phyloP scores from a whole-genome alignment of 768 basidiomycete species.

The Collybia sordida region DNA sequence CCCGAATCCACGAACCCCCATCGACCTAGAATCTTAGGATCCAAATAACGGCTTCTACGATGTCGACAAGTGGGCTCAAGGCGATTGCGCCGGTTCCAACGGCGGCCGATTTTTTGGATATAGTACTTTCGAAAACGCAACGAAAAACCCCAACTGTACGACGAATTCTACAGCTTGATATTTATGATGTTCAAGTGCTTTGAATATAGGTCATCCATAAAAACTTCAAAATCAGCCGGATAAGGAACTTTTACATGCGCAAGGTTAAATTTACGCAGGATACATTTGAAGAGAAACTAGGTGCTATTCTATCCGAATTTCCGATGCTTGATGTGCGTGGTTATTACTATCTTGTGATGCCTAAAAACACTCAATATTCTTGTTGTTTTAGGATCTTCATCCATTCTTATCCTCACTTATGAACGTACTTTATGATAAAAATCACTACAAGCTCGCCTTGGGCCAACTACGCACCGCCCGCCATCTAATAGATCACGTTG shows the following conservation, averaged over 20 bases:
- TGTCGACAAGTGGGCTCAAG: constrained; percentile 91
- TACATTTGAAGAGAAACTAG: constrained; percentile 93
- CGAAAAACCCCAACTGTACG: constrained; percentile 93
- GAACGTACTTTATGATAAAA: constrained; percentile 99
- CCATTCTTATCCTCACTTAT: constrained; percentile 94
- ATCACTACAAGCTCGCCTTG: constrained; percentile 98
- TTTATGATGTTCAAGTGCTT: not conserved
- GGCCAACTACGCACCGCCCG: constrained; percentile 95
- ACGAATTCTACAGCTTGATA: constrained; percentile 2
- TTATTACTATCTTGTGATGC: not conserved
- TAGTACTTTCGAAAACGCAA: constrained; percentile 91
- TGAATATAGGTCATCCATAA: constrained; percentile 87
- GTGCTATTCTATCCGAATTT: constrained; percentile 92
- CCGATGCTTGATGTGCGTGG: constrained; percentile 90
- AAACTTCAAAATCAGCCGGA: constrained; percentile 99
- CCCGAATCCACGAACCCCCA: no score
- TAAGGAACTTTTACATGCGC: constrained; percentile 98
- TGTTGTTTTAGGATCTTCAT: constrained; percentile 70
- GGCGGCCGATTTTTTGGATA: constrained; percentile 91
- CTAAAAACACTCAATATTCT: constrained; percentile 22
- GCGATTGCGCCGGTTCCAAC: constrained; percentile 99
- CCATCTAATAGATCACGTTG: constrained; percentile 96
- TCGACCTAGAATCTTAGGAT: not conserved
- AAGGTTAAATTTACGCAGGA: constrained; percentile 99
- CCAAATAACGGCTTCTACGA: constrained; percentile 25